Base-by-base conservation (phyloP, 2,329 filamentous ascomycete species). In the Atkinsonella texensis region DNA sequence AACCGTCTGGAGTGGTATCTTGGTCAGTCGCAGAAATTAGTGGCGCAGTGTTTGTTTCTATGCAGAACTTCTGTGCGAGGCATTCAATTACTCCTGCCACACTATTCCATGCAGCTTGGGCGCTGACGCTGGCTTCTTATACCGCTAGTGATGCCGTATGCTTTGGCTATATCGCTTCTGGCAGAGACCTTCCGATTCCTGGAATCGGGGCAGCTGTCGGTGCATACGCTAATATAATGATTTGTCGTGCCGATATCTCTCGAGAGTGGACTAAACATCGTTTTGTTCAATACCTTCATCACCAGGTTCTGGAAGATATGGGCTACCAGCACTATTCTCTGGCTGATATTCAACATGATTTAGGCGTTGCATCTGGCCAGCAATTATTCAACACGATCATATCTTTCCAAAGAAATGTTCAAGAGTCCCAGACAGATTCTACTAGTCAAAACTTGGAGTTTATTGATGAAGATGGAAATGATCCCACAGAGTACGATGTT, bases 161-260 rank as follows among this genome's bases (percentile, higher is more conserved):
- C 32, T 80, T 80, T 53, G 77, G 77, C 1, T 75, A 78, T 51
- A 68, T 79, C 0, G 61, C 75, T 3, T 75, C 74, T 0, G 77
- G 77, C 1, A 68, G 78, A 13, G 76, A 80, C 53, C 67, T 73
- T 4, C 70, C 74, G 1, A 64, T 81, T 1, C 62, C 67, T 2
- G 68, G 70, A 1, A 72, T 79, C 11, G 66, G 73, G 2, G 65
- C 72, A 2, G 70, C 75, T 1, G 68, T 75, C 11, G 77, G 78
- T 0, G 67, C 70, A 10, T 74, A 79, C 46, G 74, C 80, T 53
- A 78, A 77, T 50, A 77, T 79, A 70, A 67, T 80, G 2, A 71
- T 76, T 45, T 77, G 71, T 53, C 69, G 72, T 6, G 64, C 77
- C 4, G 59, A 65, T 51, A 56, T 74, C 62, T 46, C 50, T 40